phyloP scores from a whole-genome alignment of 768 basidiomycete species.

The Gelatoporia subvermispora region DNA sequence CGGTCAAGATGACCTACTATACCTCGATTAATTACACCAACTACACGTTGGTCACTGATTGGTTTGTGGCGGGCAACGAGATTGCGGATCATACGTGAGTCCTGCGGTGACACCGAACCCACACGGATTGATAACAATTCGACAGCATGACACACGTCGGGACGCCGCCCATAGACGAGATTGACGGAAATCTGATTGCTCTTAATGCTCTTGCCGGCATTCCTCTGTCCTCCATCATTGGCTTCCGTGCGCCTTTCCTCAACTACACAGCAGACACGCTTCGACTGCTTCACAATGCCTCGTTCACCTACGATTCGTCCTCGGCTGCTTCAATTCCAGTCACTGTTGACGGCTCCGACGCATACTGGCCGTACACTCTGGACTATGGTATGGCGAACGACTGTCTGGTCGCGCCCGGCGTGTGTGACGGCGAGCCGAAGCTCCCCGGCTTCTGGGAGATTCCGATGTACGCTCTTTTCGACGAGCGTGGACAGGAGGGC shows the following conservation, averaged over 20 bases:
- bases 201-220: slow-evolving; percentile 77
- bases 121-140: background rate
- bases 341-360: slow-evolving; percentile 61
- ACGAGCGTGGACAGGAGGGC: slow-evolving; percentile 47
- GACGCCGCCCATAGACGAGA: slow-evolving; percentile 54
- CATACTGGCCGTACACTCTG: slow-evolving; percentile 81
- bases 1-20: slow-evolving; percentile 74
- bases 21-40: slow-evolving; percentile 71
- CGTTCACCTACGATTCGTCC: slow-evolving; percentile 72
- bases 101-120: background rate
- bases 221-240: slow-evolving; percentile 55
- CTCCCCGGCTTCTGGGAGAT: slow-evolving; percentile 82
- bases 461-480: slow-evolving; percentile 80
- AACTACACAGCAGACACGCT: slow-evolving; percentile 63
- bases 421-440: slow-evolving; percentile 66
- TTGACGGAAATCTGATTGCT: slow-evolving; percentile 75
- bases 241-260: slow-evolving; percentile 78
- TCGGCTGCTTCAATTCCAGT: slow-evolving; percentile 59
- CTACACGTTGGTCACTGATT: slow-evolving; percentile 72
- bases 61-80: slow-evolving; percentile 80
- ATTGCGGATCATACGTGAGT: slow-evolving; percentile 41
- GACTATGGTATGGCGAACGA: slow-evolving; percentile 79
- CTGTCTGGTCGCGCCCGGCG: slow-evolving; percentile 48
- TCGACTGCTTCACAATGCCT: slow-evolving; percentile 43
- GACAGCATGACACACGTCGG: slow-evolving; percentile 76